Conservation (phyloP, 1,284 basidiomycete genomes). For the Psilocybe mexicana region DNA sequence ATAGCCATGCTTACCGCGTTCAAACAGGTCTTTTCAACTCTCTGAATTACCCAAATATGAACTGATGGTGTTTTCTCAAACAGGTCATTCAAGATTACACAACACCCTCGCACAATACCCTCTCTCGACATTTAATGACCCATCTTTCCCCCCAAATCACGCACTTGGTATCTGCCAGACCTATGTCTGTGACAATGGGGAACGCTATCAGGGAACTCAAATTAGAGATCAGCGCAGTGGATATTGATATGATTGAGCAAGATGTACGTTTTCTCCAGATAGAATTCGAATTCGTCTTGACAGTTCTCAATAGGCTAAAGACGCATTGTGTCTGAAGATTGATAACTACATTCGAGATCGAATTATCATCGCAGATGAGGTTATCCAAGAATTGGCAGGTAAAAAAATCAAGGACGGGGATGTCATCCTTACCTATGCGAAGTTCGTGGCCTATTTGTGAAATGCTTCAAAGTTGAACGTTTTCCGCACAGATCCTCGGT, state of each 20-base stretch:
- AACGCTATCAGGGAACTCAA: constrained; percentile 95
- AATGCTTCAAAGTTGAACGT: background rate
- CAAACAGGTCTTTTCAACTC: constrained; percentile 62
- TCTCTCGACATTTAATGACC: constrained; percentile 85
- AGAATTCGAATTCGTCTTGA: background rate
- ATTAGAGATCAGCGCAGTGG: constrained; percentile 90
- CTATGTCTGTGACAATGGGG: constrained; percentile 95
- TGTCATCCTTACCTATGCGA: constrained; percentile 90
- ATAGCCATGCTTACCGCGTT: constrained; percentile 86
- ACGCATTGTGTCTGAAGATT: constrained; percentile 82
- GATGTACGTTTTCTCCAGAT: constrained; percentile 60
- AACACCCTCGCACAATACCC: constrained; percentile 80
- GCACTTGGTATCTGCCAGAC: constrained; percentile 83
- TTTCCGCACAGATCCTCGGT: constrained; percentile 75
- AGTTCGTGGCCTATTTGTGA: constrained; percentile 43
- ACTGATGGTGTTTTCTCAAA: constrained; percentile 4
- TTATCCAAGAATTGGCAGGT: constrained; percentile 87
- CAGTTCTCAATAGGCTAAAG: constrained; percentile 70
- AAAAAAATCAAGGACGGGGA: constrained; percentile 95
- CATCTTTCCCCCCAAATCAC: constrained; percentile 90
- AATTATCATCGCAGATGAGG: constrained; percentile 91
- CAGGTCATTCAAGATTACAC: constrained; percentile 88
- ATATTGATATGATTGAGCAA: constrained; percentile 91
- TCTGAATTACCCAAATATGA: background rate
- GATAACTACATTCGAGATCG: constrained; percentile 94